Evolutionary conservation across 1,139 yeast genomes (phyloP), one percentile per base, ranked within the genome.

Genomic region (Yamadazyma kanchanaburiensis): DNA sequence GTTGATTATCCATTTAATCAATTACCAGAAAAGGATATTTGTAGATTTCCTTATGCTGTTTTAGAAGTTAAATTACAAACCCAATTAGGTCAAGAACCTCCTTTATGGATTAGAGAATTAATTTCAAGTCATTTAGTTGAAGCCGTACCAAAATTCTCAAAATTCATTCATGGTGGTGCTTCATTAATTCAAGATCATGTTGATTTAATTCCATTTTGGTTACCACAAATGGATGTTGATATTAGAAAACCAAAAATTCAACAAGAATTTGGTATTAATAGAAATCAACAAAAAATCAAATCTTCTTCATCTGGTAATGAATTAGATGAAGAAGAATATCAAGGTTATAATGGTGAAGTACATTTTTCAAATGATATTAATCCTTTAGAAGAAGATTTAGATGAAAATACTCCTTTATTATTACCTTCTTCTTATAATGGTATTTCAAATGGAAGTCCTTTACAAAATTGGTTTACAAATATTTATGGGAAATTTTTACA

Each of bases 31-130:
- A 70, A 74, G 41, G 98, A 91, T 53, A 77, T 83, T 31, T 91
- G 91, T 51, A 72, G 96, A 48, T 91, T 91, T 64, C 98, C 98
- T 10, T 91, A 91, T 57, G 98, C 98, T 1, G 96, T 91, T 27
- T 70, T 91, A 45, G 98, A 91, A 64, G 98, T 91, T 36, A 91
- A 91, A 61, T 72, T 91, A 43, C 98, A 91, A 62, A 91, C 98
- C 6, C 98, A 91, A 64, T 55, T 91, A 62, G 98, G 98, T 33
- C 98, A 91, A 64, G 98, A 91, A 58, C 98, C 98, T 24, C 98
- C 98, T 11, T 80, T 75, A 41, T 91, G 98, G 98, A 94, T 91
- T 26, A 77, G 94, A 45, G 96, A 91, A 44, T 74, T 91, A 54
- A 88, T 89, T 24, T 68, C 88, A 1, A 83, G 95, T 17, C 98